Conservation (phyloP, 345 rosid species). For the Mangifera indica region DNA sequence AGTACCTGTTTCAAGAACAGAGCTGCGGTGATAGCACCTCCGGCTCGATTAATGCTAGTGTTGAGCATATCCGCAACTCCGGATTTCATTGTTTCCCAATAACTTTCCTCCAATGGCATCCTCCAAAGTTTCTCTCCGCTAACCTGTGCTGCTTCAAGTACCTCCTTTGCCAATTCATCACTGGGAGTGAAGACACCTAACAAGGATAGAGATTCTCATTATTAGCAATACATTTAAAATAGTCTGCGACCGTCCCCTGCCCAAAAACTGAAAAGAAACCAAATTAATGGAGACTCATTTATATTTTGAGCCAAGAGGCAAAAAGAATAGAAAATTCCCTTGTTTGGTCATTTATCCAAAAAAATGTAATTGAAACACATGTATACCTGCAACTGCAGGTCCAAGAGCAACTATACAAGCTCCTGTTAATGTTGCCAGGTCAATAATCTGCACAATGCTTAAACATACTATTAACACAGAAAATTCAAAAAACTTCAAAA, state of each 20-base stretch:
- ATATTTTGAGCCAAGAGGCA: neutral
- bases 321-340: neutral
- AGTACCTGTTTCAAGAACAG: conserved; percentile 88
- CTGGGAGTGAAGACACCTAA: conserved; percentile 83
- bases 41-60: conserved; percentile 67
- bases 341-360: neutral
- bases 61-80: conserved; percentile 96
- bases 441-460: conserved; percentile 59
- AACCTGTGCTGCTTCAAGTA: conserved; percentile 58
- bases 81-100: conserved; percentile 97
- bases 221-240: neutral
- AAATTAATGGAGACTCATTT: neutral
- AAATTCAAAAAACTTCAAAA: neutral
- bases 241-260: neutral
- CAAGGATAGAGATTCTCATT: neutral
- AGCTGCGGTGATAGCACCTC: conserved; percentile 90
- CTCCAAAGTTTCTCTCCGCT: conserved; percentile 99
- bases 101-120: conserved; percentile 93
- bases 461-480: neutral
- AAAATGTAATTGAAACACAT: neutral
- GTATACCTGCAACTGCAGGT: conserved; percentile 84
- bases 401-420: conserved; percentile 93
- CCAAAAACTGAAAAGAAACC: neutral
- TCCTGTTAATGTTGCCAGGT: conserved; percentile 90
- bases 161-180: conserved; percentile 83